phyloP scores from a whole-genome alignment of 2,329 filamentous ascomycete species.

The Pseudohalonectria lignicola region DNA sequence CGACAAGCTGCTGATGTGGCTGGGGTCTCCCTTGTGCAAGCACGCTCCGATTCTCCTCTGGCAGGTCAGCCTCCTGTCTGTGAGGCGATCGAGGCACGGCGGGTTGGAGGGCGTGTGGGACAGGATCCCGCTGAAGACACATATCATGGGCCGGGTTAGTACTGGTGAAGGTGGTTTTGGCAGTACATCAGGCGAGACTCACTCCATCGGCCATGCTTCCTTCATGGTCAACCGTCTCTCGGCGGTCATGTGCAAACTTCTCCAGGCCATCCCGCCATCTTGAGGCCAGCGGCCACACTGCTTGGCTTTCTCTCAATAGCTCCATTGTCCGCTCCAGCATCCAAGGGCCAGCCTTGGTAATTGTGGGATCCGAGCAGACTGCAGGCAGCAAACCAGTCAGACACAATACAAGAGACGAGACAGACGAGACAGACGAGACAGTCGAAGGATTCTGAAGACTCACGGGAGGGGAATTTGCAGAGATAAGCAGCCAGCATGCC shows the following conservation, averaged over 20 bases:
- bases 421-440: not conserved
- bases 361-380: conserved; percentile 28
- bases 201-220: conserved; percentile 37
- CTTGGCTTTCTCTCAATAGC: conserved; percentile 33
- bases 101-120: conserved; percentile 11
- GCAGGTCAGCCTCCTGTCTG: too few relatives aligned
- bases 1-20: too few relatives aligned
- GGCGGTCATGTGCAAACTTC: conserved; percentile 29
- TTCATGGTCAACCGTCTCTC: conserved; percentile 25
- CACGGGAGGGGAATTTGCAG: conserved; percentile 25
- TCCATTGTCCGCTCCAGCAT: conserved; percentile 32
- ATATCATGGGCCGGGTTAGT: conserved; percentile 4
- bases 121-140: conserved; percentile 11
- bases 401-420: not conserved
- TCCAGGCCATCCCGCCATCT: conserved; percentile 36
- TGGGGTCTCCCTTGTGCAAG: too few relatives aligned
- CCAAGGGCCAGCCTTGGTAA: conserved; percentile 25
- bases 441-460: not conserved
- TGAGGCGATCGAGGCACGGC: not conserved
- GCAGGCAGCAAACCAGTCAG: not conserved
- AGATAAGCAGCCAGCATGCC: conserved; percentile 37
- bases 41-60: too few relatives aligned
- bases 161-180: too few relatives aligned
- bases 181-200: too few relatives aligned
- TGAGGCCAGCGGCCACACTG: conserved; percentile 37